Evolutionary conservation across 2,329 filamentous ascomycete genomes (phyloP).

Genomic region (Diaporthe aspalathi): DNA sequence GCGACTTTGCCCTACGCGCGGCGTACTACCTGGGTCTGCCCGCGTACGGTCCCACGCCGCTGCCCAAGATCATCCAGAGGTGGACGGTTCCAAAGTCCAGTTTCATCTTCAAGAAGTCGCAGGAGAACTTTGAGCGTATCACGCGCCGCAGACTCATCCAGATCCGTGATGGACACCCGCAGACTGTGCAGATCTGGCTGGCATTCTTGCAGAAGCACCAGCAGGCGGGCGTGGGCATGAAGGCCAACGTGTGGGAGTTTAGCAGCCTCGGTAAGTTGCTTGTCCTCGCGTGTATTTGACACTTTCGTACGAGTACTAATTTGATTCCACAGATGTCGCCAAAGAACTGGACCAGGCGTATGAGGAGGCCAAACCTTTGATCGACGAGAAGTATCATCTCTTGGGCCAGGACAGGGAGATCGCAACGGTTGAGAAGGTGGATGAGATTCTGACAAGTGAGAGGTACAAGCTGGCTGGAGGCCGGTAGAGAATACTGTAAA

Average conservation of each 20-base stretch:
- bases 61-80: slow-evolving; percentile 87
- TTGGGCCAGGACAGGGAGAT: slow-evolving; percentile 51
- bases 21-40: slow-evolving; percentile 94
- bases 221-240: slow-evolving; percentile 98
- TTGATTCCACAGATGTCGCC: slow-evolving; percentile 56
- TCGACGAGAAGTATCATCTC: slow-evolving; percentile 34
- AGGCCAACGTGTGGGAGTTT: slow-evolving; percentile 96
- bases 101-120: slow-evolving; percentile 96
- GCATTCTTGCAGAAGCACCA: slow-evolving; percentile 92
- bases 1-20: slow-evolving; percentile 92
- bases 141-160: slow-evolving; percentile 89
- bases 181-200: slow-evolving; percentile 91
- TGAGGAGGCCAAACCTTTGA: slow-evolving; percentile 51
- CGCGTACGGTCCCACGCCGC: slow-evolving; percentile 84
- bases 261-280: slow-evolving; percentile 71
- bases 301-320: slow-evolving; percentile 36
- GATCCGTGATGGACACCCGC: slow-evolving; percentile 90
- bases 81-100: slow-evolving; percentile 92
- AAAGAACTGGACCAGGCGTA: slow-evolving; percentile 63
- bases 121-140: slow-evolving; percentile 97
- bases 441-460: slow-evolving; percentile 66
- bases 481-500: slow-evolving; percentile 40
- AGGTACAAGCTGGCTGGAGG: slow-evolving; percentile 55
- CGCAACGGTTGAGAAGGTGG: slow-evolving; percentile 65
- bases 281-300: slow-evolving; percentile 23